These are phyloP conservation scores for Botrytis aclada DNA, from an alignment of 2,329 filamentous ascomycete genomes.

Conservation along the genomic window DNA sequence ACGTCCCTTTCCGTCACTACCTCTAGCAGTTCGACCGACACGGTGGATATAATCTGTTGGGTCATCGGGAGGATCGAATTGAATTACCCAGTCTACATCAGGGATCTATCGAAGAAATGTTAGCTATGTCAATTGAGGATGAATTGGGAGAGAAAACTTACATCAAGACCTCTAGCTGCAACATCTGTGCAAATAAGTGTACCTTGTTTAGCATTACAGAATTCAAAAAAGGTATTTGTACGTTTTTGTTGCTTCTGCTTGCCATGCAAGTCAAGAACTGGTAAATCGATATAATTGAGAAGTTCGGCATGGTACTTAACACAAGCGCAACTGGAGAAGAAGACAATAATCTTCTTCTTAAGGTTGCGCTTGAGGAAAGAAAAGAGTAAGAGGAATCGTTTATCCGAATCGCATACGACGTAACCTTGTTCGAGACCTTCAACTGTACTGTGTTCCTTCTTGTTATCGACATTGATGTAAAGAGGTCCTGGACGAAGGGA, in stretches of 20 bases:
- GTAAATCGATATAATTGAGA: constrained; percentile 95
- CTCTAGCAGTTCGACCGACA: constrained; percentile 89
- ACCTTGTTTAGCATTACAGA: constrained; percentile 78
- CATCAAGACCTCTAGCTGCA: constrained; percentile 87
- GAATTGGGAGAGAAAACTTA: constrained; percentile 41
- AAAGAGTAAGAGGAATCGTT: constrained; percentile 89
- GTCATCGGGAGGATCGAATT: constrained; percentile 93
- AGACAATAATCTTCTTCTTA: constrained; percentile 92
- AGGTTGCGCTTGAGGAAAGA: constrained; percentile 89
- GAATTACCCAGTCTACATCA: constrained; percentile 92
- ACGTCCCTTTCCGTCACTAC: constrained; percentile 76
- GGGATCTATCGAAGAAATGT: constrained; percentile 59
- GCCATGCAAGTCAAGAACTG: constrained; percentile 80
- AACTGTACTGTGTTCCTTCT: constrained; percentile 86
- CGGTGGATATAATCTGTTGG: constrained; percentile 91
- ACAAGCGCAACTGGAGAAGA: constrained; percentile 87
- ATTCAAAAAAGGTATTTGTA: constrained; percentile 99
- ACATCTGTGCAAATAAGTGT: constrained; percentile 96
- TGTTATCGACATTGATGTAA: constrained; percentile 94
- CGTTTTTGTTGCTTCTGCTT: constrained; percentile 99
- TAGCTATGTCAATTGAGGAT: background rate
- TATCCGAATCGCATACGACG: constrained; percentile 87
- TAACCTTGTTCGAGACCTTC: constrained; percentile 95
- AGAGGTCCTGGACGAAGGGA: constrained; percentile 86
- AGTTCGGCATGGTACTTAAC: constrained; percentile 96